Base-by-base conservation (phyloP, 2,329 filamentous ascomycete species). In the Trichoderma sp. region DNA sequence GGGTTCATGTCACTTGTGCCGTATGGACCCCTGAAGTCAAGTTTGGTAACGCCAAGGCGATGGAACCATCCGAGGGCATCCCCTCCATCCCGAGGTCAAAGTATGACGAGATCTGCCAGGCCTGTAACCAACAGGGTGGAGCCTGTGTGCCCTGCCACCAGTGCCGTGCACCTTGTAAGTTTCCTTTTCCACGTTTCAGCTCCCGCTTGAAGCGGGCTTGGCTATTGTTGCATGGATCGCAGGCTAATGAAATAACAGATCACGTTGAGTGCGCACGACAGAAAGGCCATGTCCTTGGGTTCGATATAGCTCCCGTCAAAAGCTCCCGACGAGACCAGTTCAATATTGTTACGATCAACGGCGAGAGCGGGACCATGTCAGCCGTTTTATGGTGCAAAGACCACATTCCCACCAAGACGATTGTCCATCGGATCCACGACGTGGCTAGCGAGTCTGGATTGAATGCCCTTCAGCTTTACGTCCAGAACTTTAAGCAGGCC, bases 1-100 rank as follows among this genome's bases (percentile, higher is more conserved):
- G 97, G 97, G 94, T 98, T 18, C 97, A 99, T 82, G 95, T 98
- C 33, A 93, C 93, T 50, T 99, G 97, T 81, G 95, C 97, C 1
- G 88, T 98, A 21, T 98, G 94, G 92, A 95, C 93, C 12, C 92
- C 95, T 0, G 97, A 99, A 84, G 93, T 98, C 80, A 97, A 95
- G 81, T 99, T 98, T 83, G 95, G 94, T 77, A 94, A 94, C 80
- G 93, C 95, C 21, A 92, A 92, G 80, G 91, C 93, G 21, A 86
- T 99, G 41, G 93, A 95, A 79, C 93, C 95, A 38, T 95, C 94
- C 2, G 97, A 99, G 85, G 96, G 96, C 24, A 95, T 99, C 78
- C 93, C 94, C 4, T 92, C 93, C 7, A 95, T 99, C 75, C 90
- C 93, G 1, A 88, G 90, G 45, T 86, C 90, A 45, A 91, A 91